Evolutionary conservation across 208 protist genomes (phyloP), one percentile per base, ranked within the genome.

Genomic region (Wallacemonas sp.): DNA sequence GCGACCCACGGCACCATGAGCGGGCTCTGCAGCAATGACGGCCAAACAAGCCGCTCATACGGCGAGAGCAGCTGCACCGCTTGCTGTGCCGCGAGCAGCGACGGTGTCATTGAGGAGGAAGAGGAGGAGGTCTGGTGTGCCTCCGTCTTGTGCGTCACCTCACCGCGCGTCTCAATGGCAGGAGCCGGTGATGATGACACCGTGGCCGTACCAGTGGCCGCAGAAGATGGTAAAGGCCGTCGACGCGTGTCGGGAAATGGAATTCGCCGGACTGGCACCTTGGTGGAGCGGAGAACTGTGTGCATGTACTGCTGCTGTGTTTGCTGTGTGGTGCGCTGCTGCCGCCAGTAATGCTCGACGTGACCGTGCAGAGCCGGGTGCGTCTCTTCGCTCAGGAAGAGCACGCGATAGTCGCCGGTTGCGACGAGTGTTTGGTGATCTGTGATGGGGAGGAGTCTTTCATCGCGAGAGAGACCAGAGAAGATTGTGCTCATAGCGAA

Each of bases 31-130:
- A 88, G 68, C n/a, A 92, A 68, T 19, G 74, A 68, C 0, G 86
- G 86, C 39, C 86, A 89, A 31, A 83, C 54, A 1, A 86, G 70
- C 14, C 68, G 67, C 59, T 92, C 86, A 46, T 86, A 89, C 28
- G 70, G 79, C 0, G 80, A 53, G 11, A 83, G 53, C 21, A 84
- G 44, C 6, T 26, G 59, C 12, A 92, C 68, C 51, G 46, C 68
- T 19, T 60, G 67, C 61, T 70, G 66, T 27, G 70, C 66, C 17
- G 75, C 69, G 8, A 71, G 55, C 8, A 51, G 19, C n/a, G n/a
- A n/a, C n/a, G n/a, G n/a, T n/a, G n/a, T n/a, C n/a, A n/a, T n/a
- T n/a, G n/a, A n/a, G n/a, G n/a, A n/a, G n/a, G n/a, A n/a, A n/a
- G n/a, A n/a, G n/a, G n/a, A n/a, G 12, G 4, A 31, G 51, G 17